These are phyloP conservation scores for Cryptosporidium muris DNA, from an alignment of 169 alveolate genomes.

Conservation along the genomic window DNA sequence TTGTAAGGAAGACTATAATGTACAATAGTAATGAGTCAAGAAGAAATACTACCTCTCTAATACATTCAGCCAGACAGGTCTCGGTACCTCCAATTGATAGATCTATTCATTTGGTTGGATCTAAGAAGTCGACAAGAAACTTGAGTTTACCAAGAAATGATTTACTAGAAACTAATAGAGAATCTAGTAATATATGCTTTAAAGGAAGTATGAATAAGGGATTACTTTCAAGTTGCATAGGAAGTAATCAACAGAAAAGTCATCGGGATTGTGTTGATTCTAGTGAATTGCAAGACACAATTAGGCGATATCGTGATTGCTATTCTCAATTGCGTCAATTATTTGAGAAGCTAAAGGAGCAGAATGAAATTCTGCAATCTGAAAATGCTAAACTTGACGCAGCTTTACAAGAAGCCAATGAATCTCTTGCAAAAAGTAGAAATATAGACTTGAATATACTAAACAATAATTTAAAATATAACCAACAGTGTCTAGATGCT, in stretches of 20 bases:
- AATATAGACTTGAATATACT: constrained; percentile 49
- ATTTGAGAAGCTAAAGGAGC: constrained; percentile 64
- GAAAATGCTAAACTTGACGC: constrained; percentile 45
- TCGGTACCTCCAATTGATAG: constrained; percentile 63
- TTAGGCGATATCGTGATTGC: constrained; percentile 60
- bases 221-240: constrained; percentile 53
- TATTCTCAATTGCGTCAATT: constrained; percentile 57
- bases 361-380: constrained; percentile 47
- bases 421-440: constrained; percentile 16
- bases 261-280: constrained; percentile 17
- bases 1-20: no score
- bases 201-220: constrained; percentile 41
- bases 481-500: constrained; percentile 68
- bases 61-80: constrained; percentile 12
- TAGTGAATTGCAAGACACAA: constrained; percentile 58
- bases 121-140: background rate
- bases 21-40: background rate
- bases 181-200: constrained; percentile 28
- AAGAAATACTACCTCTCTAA: constrained; percentile 38
- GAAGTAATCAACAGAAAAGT: constrained; percentile 12
- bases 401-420: constrained; percentile 25
- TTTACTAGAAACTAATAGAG: constrained; percentile 36
- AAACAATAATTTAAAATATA: constrained; percentile 54
- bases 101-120: constrained; percentile 1
- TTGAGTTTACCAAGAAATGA: background rate